These are phyloP conservation scores for Scheffersomyces coipomensis DNA, from an alignment of 805 yeast genomes.

Conservation along the genomic window DNA sequence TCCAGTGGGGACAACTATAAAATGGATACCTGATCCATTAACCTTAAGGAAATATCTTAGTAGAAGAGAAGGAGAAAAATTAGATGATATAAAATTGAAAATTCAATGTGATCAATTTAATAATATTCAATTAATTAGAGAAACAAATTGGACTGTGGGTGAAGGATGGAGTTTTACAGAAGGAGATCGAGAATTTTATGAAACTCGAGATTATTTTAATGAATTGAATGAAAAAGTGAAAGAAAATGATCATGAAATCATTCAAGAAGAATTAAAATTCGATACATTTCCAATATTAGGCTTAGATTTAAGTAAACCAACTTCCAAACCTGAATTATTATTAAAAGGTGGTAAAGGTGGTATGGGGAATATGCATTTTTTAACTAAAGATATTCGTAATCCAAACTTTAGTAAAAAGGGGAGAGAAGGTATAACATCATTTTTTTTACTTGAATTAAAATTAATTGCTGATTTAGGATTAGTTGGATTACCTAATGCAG, in stretches of 20 bases:
- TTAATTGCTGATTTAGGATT: conserved; percentile 90
- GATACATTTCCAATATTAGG: conserved; percentile 86
- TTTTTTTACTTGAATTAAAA: conserved; percentile 79
- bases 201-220: conserved; percentile 62
- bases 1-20: conserved; percentile 86
- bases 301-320: conserved; percentile 61
- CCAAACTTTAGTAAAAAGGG: conserved; percentile 89
- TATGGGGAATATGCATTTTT: conserved; percentile 93
- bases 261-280: conserved; percentile 52
- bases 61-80: conserved; percentile 12
- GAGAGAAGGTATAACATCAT: conserved; percentile 61
- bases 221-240: conserved; percentile 63
- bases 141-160: conserved; percentile 57
- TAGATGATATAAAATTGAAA: conserved; percentile 25
- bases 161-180: conserved; percentile 90
- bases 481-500: conserved; percentile 96
- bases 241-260: conserved; percentile 58
- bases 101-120: conserved; percentile 23
- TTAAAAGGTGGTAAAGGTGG: conserved; percentile 92
- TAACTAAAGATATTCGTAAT: conserved; percentile 78
- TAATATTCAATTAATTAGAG: conserved; percentile 57
- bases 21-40: conserved; percentile 80
- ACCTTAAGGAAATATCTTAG: conserved; percentile 31
- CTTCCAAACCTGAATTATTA: conserved; percentile 65
- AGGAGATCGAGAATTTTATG: conserved; percentile 68